phyloP scores from a whole-genome alignment of 2,329 filamentous ascomycete species.

The Penicillium sp. region DNA sequence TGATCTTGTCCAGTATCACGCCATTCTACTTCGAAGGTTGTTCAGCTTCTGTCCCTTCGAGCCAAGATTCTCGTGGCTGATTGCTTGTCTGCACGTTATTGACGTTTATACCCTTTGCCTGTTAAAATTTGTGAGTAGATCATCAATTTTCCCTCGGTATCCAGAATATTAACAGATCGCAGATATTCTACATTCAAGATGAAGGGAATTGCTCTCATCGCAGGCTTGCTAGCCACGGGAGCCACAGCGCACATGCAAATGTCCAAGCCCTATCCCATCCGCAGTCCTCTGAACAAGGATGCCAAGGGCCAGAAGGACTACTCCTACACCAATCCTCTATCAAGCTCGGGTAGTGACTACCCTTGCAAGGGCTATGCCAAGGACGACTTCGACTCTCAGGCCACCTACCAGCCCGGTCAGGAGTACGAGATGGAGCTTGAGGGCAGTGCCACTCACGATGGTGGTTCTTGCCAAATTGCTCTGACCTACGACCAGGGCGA shows the following conservation, averaged over 20 bases:
- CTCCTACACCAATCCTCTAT: conserved; percentile 65
- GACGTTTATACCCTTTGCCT: conserved; percentile 1
- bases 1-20: background rate
- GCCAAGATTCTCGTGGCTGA: conserved; percentile 13
- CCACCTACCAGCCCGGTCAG: conserved; percentile 58
- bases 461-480: conserved; percentile 71
- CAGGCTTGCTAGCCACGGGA: conserved; percentile 30
- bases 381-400: conserved; percentile 51
- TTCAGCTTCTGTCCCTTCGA: conserved; percentile 3
- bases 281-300: conserved; percentile 47
- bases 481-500: conserved; percentile 67
- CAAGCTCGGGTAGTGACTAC: conserved; percentile 57
- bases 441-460: conserved; percentile 60
- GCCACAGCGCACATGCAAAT: conserved; percentile 52
- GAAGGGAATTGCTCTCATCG: conserved; percentile 31
- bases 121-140: background rate
- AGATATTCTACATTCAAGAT: conserved; percentile 19
- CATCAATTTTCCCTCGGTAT: background rate
- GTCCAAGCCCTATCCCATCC: conserved; percentile 51
- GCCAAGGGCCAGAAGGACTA: conserved; percentile 56
- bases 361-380: conserved; percentile 67
- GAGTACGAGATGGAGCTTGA: conserved; percentile 59
- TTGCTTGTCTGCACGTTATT: conserved; percentile 6
- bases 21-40: background rate
- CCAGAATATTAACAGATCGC: background rate